A percentile compares a stretch with the other conserved stretches of the same genome.
phyloP scores from a whole-genome alignment of 371 early-diverging fungal species.

The Nosema granulosis region DNA sequence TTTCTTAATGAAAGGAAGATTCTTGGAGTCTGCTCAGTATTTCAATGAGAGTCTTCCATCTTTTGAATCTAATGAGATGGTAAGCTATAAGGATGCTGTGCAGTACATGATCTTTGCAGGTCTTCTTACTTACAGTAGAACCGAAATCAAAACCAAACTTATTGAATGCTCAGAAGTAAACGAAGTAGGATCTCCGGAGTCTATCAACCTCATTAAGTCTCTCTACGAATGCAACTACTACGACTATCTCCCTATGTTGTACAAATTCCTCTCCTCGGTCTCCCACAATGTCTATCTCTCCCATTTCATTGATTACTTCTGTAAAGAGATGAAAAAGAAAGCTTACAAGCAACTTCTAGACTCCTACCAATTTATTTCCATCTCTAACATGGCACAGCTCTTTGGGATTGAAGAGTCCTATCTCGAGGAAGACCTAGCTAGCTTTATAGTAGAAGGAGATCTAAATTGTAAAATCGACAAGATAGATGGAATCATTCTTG shows the following conservation, averaged over 20 bases:
- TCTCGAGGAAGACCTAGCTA: slow-evolving; percentile 75
- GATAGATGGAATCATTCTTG: slow-evolving; percentile 88
- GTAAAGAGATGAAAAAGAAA: slow-evolving; percentile 90
- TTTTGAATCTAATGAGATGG: slow-evolving; percentile 87
- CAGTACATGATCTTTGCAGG: slow-evolving; percentile 83
- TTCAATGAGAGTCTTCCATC: slow-evolving; percentile 89
- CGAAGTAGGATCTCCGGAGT: slow-evolving; percentile 80
- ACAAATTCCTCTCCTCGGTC: slow-evolving; percentile 62
- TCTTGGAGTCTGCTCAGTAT: slow-evolving; percentile 78
- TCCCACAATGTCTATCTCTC: slow-evolving; percentile 69
- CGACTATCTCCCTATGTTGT: slow-evolving; percentile 77
- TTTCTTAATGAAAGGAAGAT: slow-evolving; percentile 82
- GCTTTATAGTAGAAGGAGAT: slow-evolving; percentile 87
- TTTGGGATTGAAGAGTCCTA: slow-evolving; percentile 85
- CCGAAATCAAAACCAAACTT: slow-evolving; percentile 84
- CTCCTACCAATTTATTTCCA: slow-evolving; percentile 84
- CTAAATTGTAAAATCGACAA: slow-evolving; percentile 95
- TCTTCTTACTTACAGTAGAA: slow-evolving; percentile 77
- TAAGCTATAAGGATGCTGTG: slow-evolving; percentile 91
- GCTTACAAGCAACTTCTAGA: slow-evolving; percentile 91
- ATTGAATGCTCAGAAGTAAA: slow-evolving; percentile 78
- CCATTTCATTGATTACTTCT: slow-evolving; percentile 71
- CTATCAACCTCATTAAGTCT: slow-evolving; percentile 76
- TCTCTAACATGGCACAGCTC: slow-evolving; percentile 85
- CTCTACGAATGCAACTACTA: slow-evolving; percentile 86